phyloP scores from a whole-genome alignment of 2,329 filamentous ascomycete species.

The Arthroderma sp. region DNA sequence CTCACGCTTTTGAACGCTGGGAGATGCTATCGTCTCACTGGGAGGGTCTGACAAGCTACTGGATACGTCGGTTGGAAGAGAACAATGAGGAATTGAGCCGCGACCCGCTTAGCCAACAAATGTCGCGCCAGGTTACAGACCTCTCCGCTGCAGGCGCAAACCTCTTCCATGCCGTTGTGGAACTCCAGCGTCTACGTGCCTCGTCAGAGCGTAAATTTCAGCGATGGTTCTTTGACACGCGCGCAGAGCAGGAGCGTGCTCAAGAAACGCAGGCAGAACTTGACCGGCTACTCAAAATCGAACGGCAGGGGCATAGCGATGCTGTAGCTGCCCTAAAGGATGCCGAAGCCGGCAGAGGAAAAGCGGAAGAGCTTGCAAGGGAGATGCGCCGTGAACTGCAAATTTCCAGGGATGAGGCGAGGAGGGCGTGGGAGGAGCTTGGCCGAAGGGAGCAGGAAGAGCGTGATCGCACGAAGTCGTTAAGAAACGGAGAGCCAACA shows the following conservation, averaged over 20 bases:
- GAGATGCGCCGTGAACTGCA: conserved; percentile 88
- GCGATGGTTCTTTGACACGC: conserved; percentile 94
- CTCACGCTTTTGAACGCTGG: conserved; percentile 95
- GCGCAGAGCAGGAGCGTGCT: conserved; percentile 71
- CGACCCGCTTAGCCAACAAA: conserved; percentile 72
- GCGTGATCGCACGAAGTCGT: conserved; percentile 68
- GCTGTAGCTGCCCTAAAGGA: conserved; percentile 53
- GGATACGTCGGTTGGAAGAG: conserved; percentile 84
- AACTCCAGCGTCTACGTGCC: conserved; percentile 81
- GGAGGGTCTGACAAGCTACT: conserved; percentile 95
- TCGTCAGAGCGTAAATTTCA: conserved; percentile 97
- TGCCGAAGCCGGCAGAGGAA: conserved; percentile 54
- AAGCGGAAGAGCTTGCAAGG: conserved; percentile 61
- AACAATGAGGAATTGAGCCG: conserved; percentile 74
- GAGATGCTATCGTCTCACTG: conserved; percentile 93
- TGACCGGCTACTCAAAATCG: conserved; percentile 60
- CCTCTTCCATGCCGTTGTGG: conserved; percentile 92
- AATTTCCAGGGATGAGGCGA: conserved; percentile 92
- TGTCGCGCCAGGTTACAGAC: conserved; percentile 89
- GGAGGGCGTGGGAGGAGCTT: conserved; percentile 92
- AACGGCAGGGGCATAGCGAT: conserved; percentile 56
- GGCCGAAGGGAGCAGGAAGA: conserved; percentile 88
- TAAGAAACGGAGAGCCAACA: conserved; percentile 77
- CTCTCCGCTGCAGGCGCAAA: conserved; percentile 95
- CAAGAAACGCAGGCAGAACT: conserved; percentile 72